Percentiles rank a stretch among this genome's conserved stretches.
phyloP scores from a whole-genome alignment of 495 filamentous ascomycete genomes.

The Aspergillus heteromorphus region DNA sequence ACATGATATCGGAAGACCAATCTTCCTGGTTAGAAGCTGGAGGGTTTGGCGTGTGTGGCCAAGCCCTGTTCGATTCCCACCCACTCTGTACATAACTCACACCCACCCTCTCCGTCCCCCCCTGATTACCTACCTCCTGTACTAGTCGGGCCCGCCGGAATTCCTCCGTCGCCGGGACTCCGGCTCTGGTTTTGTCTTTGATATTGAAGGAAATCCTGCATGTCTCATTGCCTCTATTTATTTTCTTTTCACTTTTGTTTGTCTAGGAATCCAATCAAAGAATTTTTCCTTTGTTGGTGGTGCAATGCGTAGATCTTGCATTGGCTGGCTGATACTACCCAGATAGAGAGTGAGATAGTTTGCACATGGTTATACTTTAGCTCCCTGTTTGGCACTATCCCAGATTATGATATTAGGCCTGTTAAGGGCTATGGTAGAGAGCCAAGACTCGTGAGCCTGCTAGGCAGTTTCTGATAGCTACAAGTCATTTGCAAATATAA shows the following conservation, averaged over 20 bases:
- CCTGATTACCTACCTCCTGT: constrained; percentile 22
- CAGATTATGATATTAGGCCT: too few relatives aligned
- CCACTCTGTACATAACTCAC: constrained; percentile 34
- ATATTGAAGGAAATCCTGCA: constrained; percentile 16
- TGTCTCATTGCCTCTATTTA: constrained; percentile 4
- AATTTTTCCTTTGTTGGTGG: constrained; percentile 15
- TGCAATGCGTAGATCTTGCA: constrained; percentile 2
- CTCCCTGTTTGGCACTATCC: too few relatives aligned
- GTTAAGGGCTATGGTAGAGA: too few relatives aligned
- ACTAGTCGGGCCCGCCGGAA: constrained; percentile 29
- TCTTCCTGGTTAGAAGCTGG: constrained; percentile 7
- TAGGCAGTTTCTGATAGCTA: too few relatives aligned
- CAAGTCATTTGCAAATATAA: too few relatives aligned
- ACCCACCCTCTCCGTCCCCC: constrained; percentile 3
- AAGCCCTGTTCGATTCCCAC: constrained; percentile 21
- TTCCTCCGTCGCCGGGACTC: constrained; percentile 26
- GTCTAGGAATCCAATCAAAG: constrained; percentile 15
- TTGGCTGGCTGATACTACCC: background rate
- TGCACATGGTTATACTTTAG: too few relatives aligned
- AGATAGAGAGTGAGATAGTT: too few relatives aligned
- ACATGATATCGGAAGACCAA: constrained; percentile 19
- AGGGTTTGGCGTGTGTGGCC: constrained; percentile 5
- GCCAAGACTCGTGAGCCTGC: too few relatives aligned
- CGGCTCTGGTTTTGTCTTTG: constrained; percentile 25
- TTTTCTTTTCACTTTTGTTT: constrained; percentile 14